Evolutionary conservation across 1,284 basidiomycete species (phyloP).

Genomic region (Microstroma glucosiphilum): DNA sequence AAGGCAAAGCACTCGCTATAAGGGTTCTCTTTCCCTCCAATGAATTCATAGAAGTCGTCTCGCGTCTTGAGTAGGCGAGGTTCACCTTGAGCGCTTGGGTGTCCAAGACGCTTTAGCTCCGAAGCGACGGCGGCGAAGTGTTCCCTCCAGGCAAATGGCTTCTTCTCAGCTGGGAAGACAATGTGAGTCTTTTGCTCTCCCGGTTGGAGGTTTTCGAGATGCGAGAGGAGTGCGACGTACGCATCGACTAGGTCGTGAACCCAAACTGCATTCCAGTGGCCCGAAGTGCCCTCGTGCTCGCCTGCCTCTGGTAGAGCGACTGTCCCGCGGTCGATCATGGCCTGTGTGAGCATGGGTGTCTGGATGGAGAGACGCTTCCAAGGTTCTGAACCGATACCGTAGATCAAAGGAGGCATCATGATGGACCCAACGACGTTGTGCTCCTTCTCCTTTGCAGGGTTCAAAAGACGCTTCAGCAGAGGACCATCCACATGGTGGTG

Average conservation of each 20-base stretch:
- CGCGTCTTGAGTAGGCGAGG: background rate
- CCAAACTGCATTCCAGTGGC: slow-evolving; percentile 11
- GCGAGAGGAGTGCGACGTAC: slow-evolving; percentile 9
- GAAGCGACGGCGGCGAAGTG: slow-evolving; percentile 12
- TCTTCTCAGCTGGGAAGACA: slow-evolving; percentile 11
- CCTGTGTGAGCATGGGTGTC: slow-evolving; percentile 3
- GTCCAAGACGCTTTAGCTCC: background rate
- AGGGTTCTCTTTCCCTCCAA: slow-evolving; percentile 6
- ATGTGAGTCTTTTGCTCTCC: slow-evolving; percentile 14
- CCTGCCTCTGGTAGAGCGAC: background rate
- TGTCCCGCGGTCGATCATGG: slow-evolving; percentile 9
- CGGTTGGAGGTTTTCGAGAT: slow-evolving; percentile 8
- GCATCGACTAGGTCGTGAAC: slow-evolving; percentile 12
- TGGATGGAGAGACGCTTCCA: slow-evolving; percentile 14
- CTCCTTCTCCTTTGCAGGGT: slow-evolving; percentile 7
- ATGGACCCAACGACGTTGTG: slow-evolving; percentile 5
- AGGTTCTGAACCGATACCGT: slow-evolving; percentile 13
- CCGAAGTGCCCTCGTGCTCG: background rate
- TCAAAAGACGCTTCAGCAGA: slow-evolving; percentile 9
- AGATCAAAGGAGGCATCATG: slow-evolving; percentile 15
- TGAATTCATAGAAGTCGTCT: background rate
- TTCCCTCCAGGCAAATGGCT: slow-evolving; percentile 8
- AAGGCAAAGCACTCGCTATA: slow-evolving; percentile 7
- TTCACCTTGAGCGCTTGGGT: background rate
- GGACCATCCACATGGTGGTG: slow-evolving; percentile 14